Conservation (phyloP, 441 rosid species). For the Pelargonium fulgidum region DNA sequence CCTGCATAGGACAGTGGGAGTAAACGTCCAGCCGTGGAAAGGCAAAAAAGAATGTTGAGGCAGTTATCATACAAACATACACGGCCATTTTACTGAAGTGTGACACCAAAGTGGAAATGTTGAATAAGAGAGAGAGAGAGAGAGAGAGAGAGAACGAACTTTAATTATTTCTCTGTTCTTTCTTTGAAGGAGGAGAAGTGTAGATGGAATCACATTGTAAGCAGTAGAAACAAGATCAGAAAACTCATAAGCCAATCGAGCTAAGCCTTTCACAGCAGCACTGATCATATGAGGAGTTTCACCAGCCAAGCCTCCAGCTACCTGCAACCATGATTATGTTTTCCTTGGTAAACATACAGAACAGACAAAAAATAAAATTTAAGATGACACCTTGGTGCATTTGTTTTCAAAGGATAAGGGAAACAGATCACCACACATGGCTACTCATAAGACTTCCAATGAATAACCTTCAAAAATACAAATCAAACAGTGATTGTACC, state of each 20-base stretch:
- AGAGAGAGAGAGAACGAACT: constrained; percentile 34
- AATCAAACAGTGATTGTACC: constrained; percentile 37
- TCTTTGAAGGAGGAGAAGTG: constrained; percentile 76
- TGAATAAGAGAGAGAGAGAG: constrained; percentile 9
- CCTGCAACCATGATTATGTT: constrained; percentile 36
- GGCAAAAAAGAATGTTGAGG: background rate
- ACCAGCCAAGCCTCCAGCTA: constrained; percentile 92
- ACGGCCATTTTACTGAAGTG: too few species aligned
- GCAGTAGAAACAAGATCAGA: constrained; percentile 80
- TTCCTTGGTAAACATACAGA: background rate
- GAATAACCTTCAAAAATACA: background rate
- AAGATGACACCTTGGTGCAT: background rate
- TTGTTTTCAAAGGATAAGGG: background rate
- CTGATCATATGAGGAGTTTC: constrained; percentile 95
- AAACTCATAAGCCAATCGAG: constrained; percentile 90
- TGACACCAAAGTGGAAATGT: background rate
- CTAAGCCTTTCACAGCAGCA: constrained; percentile 92
- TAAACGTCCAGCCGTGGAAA: background rate
- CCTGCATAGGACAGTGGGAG: constrained; percentile 46
- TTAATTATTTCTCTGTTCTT: constrained; percentile 83
- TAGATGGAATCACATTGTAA: constrained; percentile 72
- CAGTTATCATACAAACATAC: background rate
- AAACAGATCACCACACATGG: background rate
- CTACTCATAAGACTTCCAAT: constrained; percentile 5
- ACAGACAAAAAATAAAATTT: background rate